These are phyloP conservation scores for Gossypium mustelinum DNA, from an alignment of 345 rosid species.

Conservation along the genomic window DNA sequence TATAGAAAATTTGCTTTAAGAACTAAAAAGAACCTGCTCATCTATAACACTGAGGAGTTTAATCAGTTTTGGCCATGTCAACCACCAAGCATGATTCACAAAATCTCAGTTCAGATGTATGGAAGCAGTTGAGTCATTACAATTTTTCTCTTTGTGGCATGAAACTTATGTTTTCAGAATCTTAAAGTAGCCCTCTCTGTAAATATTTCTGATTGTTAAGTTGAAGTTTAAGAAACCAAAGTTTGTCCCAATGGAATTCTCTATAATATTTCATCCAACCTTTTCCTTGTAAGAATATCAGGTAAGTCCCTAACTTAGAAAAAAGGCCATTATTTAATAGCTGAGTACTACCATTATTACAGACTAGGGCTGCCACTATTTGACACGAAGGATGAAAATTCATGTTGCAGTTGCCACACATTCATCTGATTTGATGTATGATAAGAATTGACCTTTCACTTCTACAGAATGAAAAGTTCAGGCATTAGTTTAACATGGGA, in stretches of 20 bases:
- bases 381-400: background rate
- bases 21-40: background rate
- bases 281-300: too few relatives aligned
- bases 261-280: background rate
- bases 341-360: background rate
- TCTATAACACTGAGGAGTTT: background rate
- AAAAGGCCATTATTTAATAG: background rate
- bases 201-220: background rate
- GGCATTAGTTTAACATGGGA: background rate
- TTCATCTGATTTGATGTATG: background rate
- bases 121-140: background rate
- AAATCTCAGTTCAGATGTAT: background rate
- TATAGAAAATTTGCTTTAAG: background rate
- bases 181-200: background rate
- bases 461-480: background rate
- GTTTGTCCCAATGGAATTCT: background rate
- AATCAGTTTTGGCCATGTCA: constrained; percentile 5
- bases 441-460: background rate
- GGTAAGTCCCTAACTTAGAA: background rate
- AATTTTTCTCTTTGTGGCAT: background rate
- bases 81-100: background rate
- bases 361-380: background rate
- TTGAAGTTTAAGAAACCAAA: background rate
- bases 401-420: background rate
- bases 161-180: background rate